Conservation (phyloP, 495 filamentous ascomycete genomes). For the Podospora tetraspora region DNA sequence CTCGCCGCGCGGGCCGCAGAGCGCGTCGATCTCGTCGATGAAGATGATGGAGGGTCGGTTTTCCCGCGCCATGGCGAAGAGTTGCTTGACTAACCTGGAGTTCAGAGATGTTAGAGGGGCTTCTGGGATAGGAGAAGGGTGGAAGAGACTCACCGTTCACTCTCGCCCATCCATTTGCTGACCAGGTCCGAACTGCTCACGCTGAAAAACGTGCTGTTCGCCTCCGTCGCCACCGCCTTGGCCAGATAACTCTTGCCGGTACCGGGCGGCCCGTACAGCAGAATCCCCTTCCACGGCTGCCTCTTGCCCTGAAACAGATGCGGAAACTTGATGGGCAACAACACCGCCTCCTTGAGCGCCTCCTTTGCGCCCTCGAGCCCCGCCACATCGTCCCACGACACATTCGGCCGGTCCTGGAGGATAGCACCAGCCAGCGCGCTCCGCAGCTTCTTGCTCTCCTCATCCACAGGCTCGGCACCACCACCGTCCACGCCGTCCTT, state of each 20-base stretch:
- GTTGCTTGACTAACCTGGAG: slow-evolving; percentile 83
- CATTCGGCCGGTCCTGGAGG: slow-evolving; percentile 86
- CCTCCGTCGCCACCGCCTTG: slow-evolving; percentile 96
- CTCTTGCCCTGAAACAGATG: slow-evolving; percentile 95
- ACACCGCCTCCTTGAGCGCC: slow-evolving; percentile 93
- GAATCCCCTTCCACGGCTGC: slow-evolving; percentile 96
- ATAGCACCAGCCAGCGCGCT: slow-evolving; percentile 89
- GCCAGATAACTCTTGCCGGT: slow-evolving; percentile 96
- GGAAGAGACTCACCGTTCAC: slow-evolving; percentile 68
- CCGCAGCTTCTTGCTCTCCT: slow-evolving; percentile 90
- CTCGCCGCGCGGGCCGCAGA: slow-evolving; percentile 94
- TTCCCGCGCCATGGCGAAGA: slow-evolving; percentile 97
- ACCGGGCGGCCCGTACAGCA: slow-evolving; percentile 93
- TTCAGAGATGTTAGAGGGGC: slow-evolving; percentile 3
- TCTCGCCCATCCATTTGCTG: slow-evolving; percentile 99
- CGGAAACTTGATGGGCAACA: slow-evolving; percentile 96
- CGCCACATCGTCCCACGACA: slow-evolving; percentile 98
- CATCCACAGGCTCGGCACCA: slow-evolving; percentile 67
- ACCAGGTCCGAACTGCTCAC: slow-evolving; percentile 95
- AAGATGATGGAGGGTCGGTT: slow-evolving; percentile 99
- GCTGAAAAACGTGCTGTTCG: slow-evolving; percentile 99
- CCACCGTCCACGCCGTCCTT: slow-evolving; percentile 43
- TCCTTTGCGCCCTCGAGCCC: slow-evolving; percentile 93
- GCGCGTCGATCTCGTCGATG: slow-evolving; percentile 97
- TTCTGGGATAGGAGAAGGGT: not conserved